phyloP scores from a whole-genome alignment of 345 rosid species.

The Clausena lansium region DNA sequence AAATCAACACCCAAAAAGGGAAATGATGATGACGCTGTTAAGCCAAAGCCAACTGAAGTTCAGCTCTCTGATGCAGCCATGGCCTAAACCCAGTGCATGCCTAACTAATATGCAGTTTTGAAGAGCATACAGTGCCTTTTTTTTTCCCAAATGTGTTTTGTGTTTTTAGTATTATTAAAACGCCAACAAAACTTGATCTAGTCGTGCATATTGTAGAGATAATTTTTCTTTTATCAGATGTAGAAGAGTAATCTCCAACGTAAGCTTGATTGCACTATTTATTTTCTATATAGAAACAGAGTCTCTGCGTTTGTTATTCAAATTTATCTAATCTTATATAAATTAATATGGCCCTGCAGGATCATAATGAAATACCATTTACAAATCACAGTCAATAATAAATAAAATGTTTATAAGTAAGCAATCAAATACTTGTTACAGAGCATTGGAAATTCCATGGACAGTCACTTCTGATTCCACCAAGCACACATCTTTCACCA shows the following conservation, averaged over 20 bases:
- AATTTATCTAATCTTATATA: too few relatives aligned
- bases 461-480: constrained; percentile 41
- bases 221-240: background rate
- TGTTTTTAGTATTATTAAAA: background rate
- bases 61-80: constrained; percentile 27
- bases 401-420: too few relatives aligned
- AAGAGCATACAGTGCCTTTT: background rate
- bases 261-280: background rate
- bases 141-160: too few relatives aligned
- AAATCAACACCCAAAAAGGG: constrained; percentile 10
- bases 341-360: too few relatives aligned
- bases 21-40: background rate
- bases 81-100: background rate
- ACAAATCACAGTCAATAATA: too few relatives aligned
- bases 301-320: too few relatives aligned
- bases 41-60: constrained; percentile 43
- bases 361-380: too few relatives aligned
- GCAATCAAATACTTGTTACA: background rate
- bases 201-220: background rate
- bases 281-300: too few relatives aligned
- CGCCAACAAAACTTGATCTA: too few relatives aligned
- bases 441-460: constrained; percentile 24
- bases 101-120: background rate
- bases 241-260: background rate
- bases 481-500: constrained; percentile 27